Conservation (phyloP, 192 early-diverging fungal species). For the Lobosporangium transversale region DNA sequence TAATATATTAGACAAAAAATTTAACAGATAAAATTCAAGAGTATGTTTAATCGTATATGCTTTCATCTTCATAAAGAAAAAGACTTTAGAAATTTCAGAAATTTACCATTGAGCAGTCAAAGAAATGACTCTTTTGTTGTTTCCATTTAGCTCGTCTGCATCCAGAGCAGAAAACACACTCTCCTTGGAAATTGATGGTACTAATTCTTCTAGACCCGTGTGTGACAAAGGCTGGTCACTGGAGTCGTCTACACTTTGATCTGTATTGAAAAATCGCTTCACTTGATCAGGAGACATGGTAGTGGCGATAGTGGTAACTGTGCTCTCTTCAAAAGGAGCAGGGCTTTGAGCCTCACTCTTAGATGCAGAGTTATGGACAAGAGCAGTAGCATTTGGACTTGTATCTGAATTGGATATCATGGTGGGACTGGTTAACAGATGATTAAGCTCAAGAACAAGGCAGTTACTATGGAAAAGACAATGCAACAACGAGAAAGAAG, state of each 20-base stretch:
- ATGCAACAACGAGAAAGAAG: not conserved
- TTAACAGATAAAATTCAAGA: too few relatives aligned
- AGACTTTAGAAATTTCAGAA: too few relatives aligned
- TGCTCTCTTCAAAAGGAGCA: too few relatives aligned
- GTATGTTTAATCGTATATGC: too few relatives aligned
- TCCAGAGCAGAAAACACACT: not conserved
- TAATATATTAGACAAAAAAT: slow-evolving; percentile 1
- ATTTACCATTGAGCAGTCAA: slow-evolving; percentile 47
- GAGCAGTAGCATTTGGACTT: slow-evolving; percentile 3
- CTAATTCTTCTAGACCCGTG: too few relatives aligned
- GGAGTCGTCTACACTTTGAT: too few relatives aligned
- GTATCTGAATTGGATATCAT: slow-evolving; percentile 20
- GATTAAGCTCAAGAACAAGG: not conserved
- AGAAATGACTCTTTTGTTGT: slow-evolving; percentile 37
- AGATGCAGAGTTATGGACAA: slow-evolving; percentile 5
- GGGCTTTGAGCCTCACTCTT: too few relatives aligned
- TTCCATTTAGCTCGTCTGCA: slow-evolving; percentile 22
- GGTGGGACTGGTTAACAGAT: not conserved
- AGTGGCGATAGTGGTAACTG: too few relatives aligned
- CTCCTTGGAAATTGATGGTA: not conserved
- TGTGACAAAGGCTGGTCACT: too few relatives aligned
- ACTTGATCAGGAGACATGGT: too few relatives aligned
- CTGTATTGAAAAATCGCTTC: too few relatives aligned
- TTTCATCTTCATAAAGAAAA: too few relatives aligned
- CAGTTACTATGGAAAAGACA: not conserved